These are phyloP conservation scores for Scheffersomyces amazonensis DNA, from an alignment of 805 yeast species.

Conservation along the genomic window DNA sequence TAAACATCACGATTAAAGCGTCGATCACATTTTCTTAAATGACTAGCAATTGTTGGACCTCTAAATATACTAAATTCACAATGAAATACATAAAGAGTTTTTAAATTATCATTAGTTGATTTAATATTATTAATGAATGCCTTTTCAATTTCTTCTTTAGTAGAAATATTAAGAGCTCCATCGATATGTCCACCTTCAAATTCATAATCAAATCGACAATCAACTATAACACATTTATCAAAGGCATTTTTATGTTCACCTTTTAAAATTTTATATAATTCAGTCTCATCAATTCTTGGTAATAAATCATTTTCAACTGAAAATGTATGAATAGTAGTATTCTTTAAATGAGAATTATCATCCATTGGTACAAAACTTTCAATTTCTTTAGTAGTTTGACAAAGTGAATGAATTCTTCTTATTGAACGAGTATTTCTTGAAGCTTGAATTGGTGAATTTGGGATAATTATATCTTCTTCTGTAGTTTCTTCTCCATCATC, in stretches of 20 bases:
- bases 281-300: conserved; percentile 62
- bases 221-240: conserved; percentile 61
- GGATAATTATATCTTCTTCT: conserved; percentile 1
- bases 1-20: conserved; percentile 67
- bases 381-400: conserved; percentile 44
- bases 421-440: conserved; percentile 28
- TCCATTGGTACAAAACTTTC: conserved; percentile 16
- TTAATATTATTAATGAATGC: conserved; percentile 35
- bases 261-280: conserved; percentile 54
- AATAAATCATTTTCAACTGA: conserved; percentile 52
- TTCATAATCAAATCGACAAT: conserved; percentile 92
- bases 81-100: conserved; percentile 72
- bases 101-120: conserved; percentile 16
- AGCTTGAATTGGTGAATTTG: conserved; percentile 20
- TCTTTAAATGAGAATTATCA: conserved; percentile 30
- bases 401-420: conserved; percentile 69
- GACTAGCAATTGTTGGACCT: conserved; percentile 92
- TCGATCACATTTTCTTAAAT: conserved; percentile 81
- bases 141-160: conserved; percentile 65
- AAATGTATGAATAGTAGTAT: conserved; percentile 27
- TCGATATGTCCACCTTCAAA: conserved; percentile 89
- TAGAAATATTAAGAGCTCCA: conserved; percentile 75
- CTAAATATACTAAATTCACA: conserved; percentile 92
- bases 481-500: conserved; percentile 1
- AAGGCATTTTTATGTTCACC: conserved; percentile 50